Conservation (phyloP, 371 early-diverging fungal genomes). For the Mortierella sp. region DNA sequence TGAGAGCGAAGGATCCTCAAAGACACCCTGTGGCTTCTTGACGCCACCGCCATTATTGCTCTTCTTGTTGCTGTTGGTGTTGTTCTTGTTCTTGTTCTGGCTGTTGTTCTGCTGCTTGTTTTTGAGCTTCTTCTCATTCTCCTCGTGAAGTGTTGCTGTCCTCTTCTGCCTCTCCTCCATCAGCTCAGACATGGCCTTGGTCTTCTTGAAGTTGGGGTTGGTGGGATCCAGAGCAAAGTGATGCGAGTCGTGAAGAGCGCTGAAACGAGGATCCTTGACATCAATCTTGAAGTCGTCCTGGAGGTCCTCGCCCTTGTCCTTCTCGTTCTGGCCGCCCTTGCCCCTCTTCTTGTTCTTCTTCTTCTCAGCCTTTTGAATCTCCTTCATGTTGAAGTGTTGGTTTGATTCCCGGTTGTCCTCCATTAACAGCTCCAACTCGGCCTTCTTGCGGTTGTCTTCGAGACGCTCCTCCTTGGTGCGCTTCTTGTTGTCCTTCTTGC, state of each 20-base stretch:
- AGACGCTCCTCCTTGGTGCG: conserved; percentile 71
- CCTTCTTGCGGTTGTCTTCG: conserved; percentile 71
- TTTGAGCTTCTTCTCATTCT: conserved; percentile 45
- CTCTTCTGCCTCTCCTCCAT: conserved; percentile 79
- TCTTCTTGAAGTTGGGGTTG: conserved; percentile 95
- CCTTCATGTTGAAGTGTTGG: conserved; percentile 86
- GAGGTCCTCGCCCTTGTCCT: conserved; percentile 66
- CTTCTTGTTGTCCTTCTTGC: conserved; percentile 67
- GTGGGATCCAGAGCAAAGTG: conserved; percentile 97
- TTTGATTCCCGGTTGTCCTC: conserved; percentile 71
- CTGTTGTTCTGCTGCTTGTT: conserved; percentile 27
- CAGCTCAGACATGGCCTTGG: conserved; percentile 88
- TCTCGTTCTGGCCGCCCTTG: conserved; percentile 63
- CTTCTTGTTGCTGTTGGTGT: conserved; percentile 30
- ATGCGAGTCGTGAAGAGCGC: conserved; percentile 83
- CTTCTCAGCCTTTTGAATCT: conserved; percentile 90
- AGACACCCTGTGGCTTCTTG: conserved; percentile 30
- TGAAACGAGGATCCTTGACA: conserved; percentile 89
- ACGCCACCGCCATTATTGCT: conserved; percentile 3
- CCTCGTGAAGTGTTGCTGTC: conserved; percentile 35
- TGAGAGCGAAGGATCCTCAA: conserved; percentile 62
- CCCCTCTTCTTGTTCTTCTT: conserved; percentile 69
- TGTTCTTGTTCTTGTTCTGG: conserved; percentile 27
- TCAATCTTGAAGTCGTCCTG: conserved; percentile 91
- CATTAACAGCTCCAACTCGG: conserved; percentile 90